Conservation (phyloP, 352 stramenopile species). For the Pythium rishiriense region DNA sequence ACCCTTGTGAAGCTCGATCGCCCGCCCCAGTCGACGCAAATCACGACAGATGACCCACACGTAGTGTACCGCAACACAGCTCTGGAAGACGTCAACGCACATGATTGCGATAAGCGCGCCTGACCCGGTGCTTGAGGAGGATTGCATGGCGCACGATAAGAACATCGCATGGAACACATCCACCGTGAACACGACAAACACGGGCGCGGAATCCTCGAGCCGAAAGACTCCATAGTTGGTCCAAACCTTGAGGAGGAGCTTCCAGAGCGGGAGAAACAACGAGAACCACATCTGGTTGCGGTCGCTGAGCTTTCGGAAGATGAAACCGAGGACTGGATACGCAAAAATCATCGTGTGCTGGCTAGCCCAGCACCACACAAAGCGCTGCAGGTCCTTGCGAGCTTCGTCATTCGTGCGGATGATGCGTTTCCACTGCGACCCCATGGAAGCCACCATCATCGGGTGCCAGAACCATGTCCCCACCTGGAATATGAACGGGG, state of each 20-base stretch:
- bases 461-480: neutral
- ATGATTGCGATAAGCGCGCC: neutral
- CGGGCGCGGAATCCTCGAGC: constrained; percentile 11
- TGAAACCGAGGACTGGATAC: constrained; percentile 12
- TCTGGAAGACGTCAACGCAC: constrained; percentile 13
- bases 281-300: neutral
- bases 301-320: neutral
- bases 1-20: no score
- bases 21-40: neutral
- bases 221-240: constrained; percentile 3
- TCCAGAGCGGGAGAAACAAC: constrained; percentile 6
- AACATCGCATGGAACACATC: constrained; percentile 25
- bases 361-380: constrained; percentile 2
- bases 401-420: neutral
- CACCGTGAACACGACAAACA: constrained; percentile 15
- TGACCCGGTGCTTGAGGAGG: neutral
- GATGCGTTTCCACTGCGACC: constrained; percentile 10
- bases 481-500: constrained; percentile 13
- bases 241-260: constrained; percentile 10
- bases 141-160: constrained; percentile 23
- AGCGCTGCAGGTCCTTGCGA: constrained; percentile 6
- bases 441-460: neutral
- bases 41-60: neutral
- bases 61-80: neutral
- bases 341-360: constrained; percentile 9